Conservation (phyloP, 305 asterid genomes). For the Fraxinus latifolia region DNA sequence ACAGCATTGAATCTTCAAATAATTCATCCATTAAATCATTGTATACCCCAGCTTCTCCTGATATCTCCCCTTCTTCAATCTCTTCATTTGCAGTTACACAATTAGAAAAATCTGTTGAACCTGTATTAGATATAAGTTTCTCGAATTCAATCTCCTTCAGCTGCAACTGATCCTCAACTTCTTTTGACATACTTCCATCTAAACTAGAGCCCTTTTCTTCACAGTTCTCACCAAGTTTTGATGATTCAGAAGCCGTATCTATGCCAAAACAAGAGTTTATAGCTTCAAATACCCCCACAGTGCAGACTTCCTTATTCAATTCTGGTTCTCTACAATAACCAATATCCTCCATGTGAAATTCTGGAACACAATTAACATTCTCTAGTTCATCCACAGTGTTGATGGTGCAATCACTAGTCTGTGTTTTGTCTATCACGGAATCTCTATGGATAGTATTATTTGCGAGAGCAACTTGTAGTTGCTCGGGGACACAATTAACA, state of each 20-base stretch:
- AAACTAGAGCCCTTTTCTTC: constrained; percentile 28
- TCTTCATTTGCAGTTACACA: constrained; percentile 41
- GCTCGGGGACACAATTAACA: constrained; percentile 14
- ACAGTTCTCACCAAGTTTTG: constrained; percentile 29
- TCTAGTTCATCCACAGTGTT: constrained; percentile 28
- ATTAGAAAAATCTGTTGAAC: constrained; percentile 28
- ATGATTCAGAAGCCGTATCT: constrained; percentile 39
- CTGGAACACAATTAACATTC: constrained; percentile 23
- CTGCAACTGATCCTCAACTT: constrained; percentile 50
- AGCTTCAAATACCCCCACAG: constrained; percentile 42
- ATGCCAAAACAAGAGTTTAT: constrained; percentile 36
- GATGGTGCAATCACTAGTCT: constrained; percentile 23
- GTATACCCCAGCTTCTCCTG: constrained; percentile 44
- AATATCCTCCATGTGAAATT: constrained; percentile 30
- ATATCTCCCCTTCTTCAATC: constrained; percentile 78
- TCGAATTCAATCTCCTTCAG: constrained; percentile 69
- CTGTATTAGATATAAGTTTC: constrained; percentile 47
- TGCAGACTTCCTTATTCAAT: constrained; percentile 29
- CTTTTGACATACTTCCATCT: constrained; percentile 30
- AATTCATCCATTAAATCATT: constrained; percentile 34
- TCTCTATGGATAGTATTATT: constrained; percentile 22
- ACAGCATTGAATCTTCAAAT: constrained; percentile 34
- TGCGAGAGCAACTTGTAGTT: constrained; percentile 20
- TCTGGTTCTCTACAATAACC: constrained; percentile 28
- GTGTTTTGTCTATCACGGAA: constrained; percentile 27